phyloP scores from a whole-genome alignment of 2,329 filamentous ascomycete species.

The Hypoxylon sp. region DNA sequence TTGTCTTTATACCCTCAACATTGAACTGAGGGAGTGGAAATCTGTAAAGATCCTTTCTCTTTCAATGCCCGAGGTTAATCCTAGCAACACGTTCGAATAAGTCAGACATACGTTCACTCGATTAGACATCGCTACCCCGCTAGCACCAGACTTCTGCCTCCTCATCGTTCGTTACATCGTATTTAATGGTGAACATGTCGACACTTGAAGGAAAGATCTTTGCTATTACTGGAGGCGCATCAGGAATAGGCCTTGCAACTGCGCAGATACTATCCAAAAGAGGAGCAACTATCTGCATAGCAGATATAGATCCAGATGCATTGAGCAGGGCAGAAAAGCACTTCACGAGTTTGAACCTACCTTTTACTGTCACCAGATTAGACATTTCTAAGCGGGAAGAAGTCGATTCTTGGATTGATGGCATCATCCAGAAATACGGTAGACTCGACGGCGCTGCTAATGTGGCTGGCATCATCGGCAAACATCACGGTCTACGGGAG shows the following conservation, averaged over 20 bases:
- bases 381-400: constrained; percentile 61
- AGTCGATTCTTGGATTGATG: constrained; percentile 64
- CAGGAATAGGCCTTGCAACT: constrained; percentile 52
- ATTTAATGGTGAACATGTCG: constrained; percentile 26
- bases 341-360: constrained; percentile 44
- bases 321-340: constrained; percentile 46
- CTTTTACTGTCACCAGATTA: constrained; percentile 55
- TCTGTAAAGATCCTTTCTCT: background rate
- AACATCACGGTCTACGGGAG: constrained; percentile 55
- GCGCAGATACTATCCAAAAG: constrained; percentile 48
- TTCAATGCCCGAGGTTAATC: background rate
- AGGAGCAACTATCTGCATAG: constrained; percentile 49
- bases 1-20: background rate
- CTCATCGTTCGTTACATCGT: background rate
- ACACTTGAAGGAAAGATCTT: constrained; percentile 52
- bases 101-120: background rate
- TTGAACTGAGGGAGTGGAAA: background rate
- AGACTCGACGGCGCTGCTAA: constrained; percentile 67
- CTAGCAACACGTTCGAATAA: background rate
- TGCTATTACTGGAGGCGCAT: constrained; percentile 58
- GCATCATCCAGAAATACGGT: constrained; percentile 61
- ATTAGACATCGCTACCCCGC: constrained; percentile 17
- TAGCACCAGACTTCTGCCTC: background rate
- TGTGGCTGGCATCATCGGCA: constrained; percentile 63
- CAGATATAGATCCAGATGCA: constrained; percentile 48